Evolutionary conservation across 306 rosid genomes (phyloP), one percentile per base, ranked within the genome.

Genomic region (Dryas drummondii): DNA sequence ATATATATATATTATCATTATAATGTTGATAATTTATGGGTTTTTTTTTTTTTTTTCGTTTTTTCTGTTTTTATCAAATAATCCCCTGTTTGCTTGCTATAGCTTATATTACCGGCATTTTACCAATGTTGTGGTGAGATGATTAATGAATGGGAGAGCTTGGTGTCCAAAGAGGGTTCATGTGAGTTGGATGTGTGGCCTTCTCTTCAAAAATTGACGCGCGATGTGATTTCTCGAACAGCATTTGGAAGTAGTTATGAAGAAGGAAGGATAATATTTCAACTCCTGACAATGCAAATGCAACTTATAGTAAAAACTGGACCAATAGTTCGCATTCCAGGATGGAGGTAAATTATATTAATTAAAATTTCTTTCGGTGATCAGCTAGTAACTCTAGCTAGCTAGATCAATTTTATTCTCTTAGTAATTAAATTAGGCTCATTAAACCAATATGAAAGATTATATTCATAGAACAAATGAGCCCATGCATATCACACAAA

Each of bases 261-360:
- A 64, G 85, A 86, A 78, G 86, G 90, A 73, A 78, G 2, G 62
- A 81, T 76, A 81, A 83, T 86, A 78, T 86, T 86, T 75, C 61
- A 78, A 37, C 90, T 84, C 62, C 78, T 16, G 9, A 74, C 15
- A 64, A 49, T 49, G 41, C 60, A 44, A 41, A 5, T 13, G 6
- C 4, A 51, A 5, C 54, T 50, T 51, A n/a, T 54, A 6, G 4
- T 7, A 14, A 54, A 60, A 49, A 58, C 50, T 10, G 0, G 44
- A 4, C 27, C 7, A 19, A 44, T 47, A 13, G 3, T 73, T 19
- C 66, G 69, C 15, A 75, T 75, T 19, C 84, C 77, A 9, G 80
- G 80, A 26, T 75, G 80, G 80, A 70, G 79, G 79, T 80, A 68
- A 44, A 26, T 32, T 22, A 22, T 22, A 22, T 22, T 22, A 22